phyloP scores from a whole-genome alignment of 2,329 filamentous ascomycete genomes.

The Verticillium nubilum region DNA sequence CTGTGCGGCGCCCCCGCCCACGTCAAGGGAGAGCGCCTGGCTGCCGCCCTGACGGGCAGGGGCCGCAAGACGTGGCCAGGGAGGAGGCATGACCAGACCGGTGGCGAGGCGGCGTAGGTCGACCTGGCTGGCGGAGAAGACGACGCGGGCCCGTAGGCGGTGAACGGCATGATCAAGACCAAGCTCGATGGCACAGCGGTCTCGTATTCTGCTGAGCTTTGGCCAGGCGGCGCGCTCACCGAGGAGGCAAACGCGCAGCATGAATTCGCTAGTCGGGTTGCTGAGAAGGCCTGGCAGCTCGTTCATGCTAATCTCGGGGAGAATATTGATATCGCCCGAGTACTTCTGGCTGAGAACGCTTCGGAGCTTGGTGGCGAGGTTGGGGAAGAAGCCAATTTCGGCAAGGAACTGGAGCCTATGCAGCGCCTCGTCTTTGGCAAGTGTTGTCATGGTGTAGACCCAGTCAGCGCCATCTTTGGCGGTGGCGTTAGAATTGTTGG shows the following conservation, averaged over 20 bases:
- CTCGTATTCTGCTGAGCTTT: conserved; percentile 76
- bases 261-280: conserved; percentile 83
- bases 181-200: conserved; percentile 83
- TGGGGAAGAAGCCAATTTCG: conserved; percentile 76
- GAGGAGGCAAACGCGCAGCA: conserved; percentile 68
- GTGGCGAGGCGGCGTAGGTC: conserved; percentile 46
- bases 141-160: conserved; percentile 59
- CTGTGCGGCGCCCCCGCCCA: conserved; percentile 4
- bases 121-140: conserved; percentile 62
- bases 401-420: conserved; percentile 76
- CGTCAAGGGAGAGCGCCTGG: conserved; percentile 15
- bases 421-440: conserved; percentile 74
- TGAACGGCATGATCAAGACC: conserved; percentile 74
- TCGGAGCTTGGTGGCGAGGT: conserved; percentile 68
- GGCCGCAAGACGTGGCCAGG: conserved; percentile 16
- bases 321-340: conserved; percentile 90
- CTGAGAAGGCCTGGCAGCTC: conserved; percentile 73
- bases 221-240: conserved; percentile 92
- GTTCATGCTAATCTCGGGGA: conserved; percentile 70
- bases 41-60: conserved; percentile 12
- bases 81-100: conserved; percentile 16
- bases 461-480: conserved; percentile 45
- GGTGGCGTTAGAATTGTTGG: conserved; percentile 16
- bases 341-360: conserved; percentile 88
- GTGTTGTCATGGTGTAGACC: conserved; percentile 61